Evolutionary conservation across 1,284 basidiomycete species (phyloP), one percentile per base, ranked within the genome.

Genomic region (Filobasidium uniguttulatum): DNA sequence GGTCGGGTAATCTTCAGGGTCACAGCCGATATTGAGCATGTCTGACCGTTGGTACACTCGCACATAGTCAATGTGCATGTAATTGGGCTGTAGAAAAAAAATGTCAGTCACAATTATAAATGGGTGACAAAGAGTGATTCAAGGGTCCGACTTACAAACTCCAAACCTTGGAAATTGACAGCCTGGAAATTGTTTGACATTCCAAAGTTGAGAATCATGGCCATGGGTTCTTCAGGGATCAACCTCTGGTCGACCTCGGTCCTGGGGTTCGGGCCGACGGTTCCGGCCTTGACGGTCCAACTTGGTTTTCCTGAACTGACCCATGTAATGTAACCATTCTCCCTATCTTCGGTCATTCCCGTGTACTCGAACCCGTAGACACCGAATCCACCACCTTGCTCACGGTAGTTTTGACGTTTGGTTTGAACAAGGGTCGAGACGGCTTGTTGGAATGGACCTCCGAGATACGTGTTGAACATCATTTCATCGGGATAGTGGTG

Each of bases 201-300:
- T 38, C 36, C 36, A 29, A 55, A 48, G 63, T 69, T 67, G 48
- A 67, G 54, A 43, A 69, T 61, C 35, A 69, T 52, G 47, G 67
- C 66, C 82, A 90, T 80, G 6, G 87, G 86, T 65, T 90, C 89
- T 60, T 84, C 78, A 0, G 88, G 79, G 29, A 96, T 74, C 2
- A 80, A 78, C 38, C 91, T 73, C 26, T 77, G 75, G 2, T 79
- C 72, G 52, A 94, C 85, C 57, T 85, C 71, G 5, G 80, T 79
- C 1, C 61, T 56, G 0, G 71, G 49, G 63, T 94, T 85, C 0
- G 82, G 75, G 3, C 70, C 80, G 71, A 93, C 75, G 4, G 83
- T 88, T 1, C 56, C 49, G 0, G 79, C 78, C 12, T 75, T 72
- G 57, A 86, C 60, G 6, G 75, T 72, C 56, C 74, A 73, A 76